A percentile compares a stretch with the other conserved stretches of the same genome.
Evolutionary conservation across 108 stramenopile species (phyloP).

Genomic region (Fistulifera pelliculosa): DNA sequence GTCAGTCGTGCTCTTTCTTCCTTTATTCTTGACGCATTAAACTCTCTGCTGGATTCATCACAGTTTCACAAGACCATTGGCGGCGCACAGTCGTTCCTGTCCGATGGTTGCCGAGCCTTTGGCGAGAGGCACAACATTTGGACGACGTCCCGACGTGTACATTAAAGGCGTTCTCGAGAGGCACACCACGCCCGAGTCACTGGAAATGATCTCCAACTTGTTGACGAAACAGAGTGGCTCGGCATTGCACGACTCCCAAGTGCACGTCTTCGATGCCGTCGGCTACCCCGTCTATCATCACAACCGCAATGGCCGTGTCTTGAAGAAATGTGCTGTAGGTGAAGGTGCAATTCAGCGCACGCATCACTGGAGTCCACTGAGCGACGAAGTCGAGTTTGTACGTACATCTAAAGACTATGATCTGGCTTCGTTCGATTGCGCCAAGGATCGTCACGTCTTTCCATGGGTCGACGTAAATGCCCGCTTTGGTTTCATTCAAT

Average conservation of each 20-base stretch:
- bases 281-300: conserved; percentile 74
- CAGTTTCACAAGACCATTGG: conserved; percentile 81
- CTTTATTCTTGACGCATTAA: conserved; percentile 51
- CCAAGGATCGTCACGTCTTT: conserved; percentile 81
- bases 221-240: conserved; percentile 83
- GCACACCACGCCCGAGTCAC: conserved; percentile 79
- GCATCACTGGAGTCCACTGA: conserved; percentile 83
- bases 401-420: conserved; percentile 56
- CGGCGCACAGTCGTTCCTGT: conserved; percentile 62
- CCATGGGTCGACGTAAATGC: conserved; percentile 84
- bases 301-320: conserved; percentile 67
- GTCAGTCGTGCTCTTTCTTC: conserved; percentile 71
- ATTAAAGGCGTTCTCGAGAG: conserved; percentile 67
- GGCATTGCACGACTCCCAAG: conserved; percentile 76
- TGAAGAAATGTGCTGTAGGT: conserved; percentile 61
- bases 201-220: conserved; percentile 72
- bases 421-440: conserved; percentile 68
- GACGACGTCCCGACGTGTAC: conserved; percentile 76
- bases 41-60: conserved; percentile 56
- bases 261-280: conserved; percentile 83
- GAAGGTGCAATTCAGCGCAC: conserved; percentile 48
- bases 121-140: conserved; percentile 81
- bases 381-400: conserved; percentile 77
- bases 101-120: conserved; percentile 66
- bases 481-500: conserved; percentile 76